Conservation (phyloP, 2,329 filamentous ascomycete species). For the Ascochyta clinopodiicola region DNA sequence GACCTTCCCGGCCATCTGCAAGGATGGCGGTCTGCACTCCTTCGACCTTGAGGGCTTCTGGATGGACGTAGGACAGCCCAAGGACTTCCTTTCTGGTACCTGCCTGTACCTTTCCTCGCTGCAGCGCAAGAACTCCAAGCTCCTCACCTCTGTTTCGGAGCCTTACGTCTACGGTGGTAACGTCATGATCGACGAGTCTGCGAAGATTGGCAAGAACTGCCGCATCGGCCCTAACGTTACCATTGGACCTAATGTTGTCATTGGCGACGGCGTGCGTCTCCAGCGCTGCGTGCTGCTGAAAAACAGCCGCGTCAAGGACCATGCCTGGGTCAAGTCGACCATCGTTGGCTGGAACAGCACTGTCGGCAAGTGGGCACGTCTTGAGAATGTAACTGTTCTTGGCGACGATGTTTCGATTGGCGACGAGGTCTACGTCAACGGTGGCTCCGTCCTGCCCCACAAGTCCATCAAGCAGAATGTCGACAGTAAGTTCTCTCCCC, state of each 20-base stretch:
- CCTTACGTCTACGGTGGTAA: slow-evolving; percentile 91
- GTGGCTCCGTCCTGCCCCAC: slow-evolving; percentile 91
- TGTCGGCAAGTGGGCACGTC: slow-evolving; percentile 91
- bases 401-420: slow-evolving; percentile 98
- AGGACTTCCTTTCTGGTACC: slow-evolving; percentile 95
- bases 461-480: slow-evolving; percentile 99
- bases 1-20: slow-evolving; percentile 93
- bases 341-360: slow-evolving; percentile 99
- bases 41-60: slow-evolving; percentile 98
- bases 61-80: slow-evolving; percentile 99
- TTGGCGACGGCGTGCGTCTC: slow-evolving; percentile 92
- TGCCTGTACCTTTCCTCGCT: slow-evolving; percentile 95
- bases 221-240: slow-evolving; percentile 97
- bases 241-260: slow-evolving; percentile 88
- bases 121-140: slow-evolving; percentile 86
- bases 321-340: slow-evolving; percentile 98
- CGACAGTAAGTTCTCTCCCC: slow-evolving; percentile 60
- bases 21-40: slow-evolving; percentile 88
- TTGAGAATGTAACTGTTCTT: slow-evolving; percentile 98
- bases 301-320: slow-evolving; percentile 95
- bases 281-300: slow-evolving; percentile 90
- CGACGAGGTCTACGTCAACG: slow-evolving; percentile 98
- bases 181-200: slow-evolving; percentile 90
- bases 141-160: slow-evolving; percentile 75
- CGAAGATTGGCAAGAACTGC: slow-evolving; percentile 98